These are phyloP conservation scores for Boletus sensibilis DNA, from an alignment of 768 basidiomycete species.

Conservation along the genomic window DNA sequence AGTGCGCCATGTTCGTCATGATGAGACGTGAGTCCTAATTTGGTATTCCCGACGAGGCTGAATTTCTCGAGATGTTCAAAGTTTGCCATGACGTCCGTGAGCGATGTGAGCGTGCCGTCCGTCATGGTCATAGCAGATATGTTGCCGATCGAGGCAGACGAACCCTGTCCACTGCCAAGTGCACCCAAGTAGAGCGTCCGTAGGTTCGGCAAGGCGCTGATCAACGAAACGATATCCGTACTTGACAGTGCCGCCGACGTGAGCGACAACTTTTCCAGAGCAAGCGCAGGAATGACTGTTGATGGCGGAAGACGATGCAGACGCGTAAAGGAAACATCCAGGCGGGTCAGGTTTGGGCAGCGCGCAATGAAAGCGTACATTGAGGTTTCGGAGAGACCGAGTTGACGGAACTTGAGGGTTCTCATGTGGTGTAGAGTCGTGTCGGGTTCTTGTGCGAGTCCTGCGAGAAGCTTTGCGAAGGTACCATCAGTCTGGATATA, in stretches of 20 bases:
- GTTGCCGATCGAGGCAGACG: constrained; percentile 44
- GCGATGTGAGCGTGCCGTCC: constrained; percentile 43
- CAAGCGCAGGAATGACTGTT: not conserved
- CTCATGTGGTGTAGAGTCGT: constrained; percentile 41
- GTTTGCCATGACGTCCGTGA: constrained; percentile 42
- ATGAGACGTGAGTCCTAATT: constrained; percentile 45
- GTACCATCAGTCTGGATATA: constrained; percentile 53
- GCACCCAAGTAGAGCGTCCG: constrained; percentile 57
- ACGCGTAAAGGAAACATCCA: constrained; percentile 67
- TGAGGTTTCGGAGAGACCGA: constrained; percentile 49
- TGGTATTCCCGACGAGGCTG: constrained; percentile 63
- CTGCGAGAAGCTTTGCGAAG: constrained; percentile 44
- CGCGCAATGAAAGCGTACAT: constrained; percentile 41
- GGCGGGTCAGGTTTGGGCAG: constrained; percentile 50
- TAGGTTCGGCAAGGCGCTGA: constrained; percentile 42
- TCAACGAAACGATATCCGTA: constrained; percentile 39
- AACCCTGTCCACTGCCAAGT: constrained; percentile 48
- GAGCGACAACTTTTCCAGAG: constrained; percentile 61
- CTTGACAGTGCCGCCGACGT: constrained; percentile 51
- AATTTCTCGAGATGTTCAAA: constrained; percentile 47
- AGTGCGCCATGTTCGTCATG: constrained; percentile 36
- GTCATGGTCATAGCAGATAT: constrained; percentile 55
- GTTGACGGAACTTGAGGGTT: constrained; percentile 59
- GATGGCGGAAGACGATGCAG: constrained; percentile 39
- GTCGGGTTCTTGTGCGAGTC: constrained; percentile 19